phyloP scores from a whole-genome alignment of 2,329 filamentous ascomycete species.

The Ilyonectria robusta region DNA sequence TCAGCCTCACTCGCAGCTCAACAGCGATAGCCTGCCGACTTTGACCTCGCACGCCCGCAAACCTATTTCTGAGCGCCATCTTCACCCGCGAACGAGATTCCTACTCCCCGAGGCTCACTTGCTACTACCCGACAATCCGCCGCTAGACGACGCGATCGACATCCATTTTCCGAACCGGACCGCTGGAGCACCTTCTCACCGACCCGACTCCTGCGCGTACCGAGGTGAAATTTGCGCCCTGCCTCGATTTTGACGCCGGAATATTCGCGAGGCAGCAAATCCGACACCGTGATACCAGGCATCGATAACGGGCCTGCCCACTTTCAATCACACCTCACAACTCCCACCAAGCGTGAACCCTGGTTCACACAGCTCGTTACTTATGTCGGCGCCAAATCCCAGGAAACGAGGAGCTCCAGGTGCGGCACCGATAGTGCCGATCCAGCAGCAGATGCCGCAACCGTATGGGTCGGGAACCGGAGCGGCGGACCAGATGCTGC shows the following conservation, averaged over 20 bases:
- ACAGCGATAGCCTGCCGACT: slow-evolving; percentile 13
- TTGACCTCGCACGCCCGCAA: slow-evolving; percentile 2
- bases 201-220: slow-evolving; percentile 17
- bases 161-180: slow-evolving; percentile 5
- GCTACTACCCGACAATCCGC: background rate
- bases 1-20: slow-evolving; percentile 12
- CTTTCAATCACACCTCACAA: slow-evolving; percentile 24
- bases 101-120: background rate
- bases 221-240: slow-evolving; percentile 20
- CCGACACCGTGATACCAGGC: slow-evolving; percentile 37
- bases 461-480: slow-evolving; percentile 62
- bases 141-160: background rate
- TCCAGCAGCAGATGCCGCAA: slow-evolving; percentile 65
- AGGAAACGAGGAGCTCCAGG: slow-evolving; percentile 84
- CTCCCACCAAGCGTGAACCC: slow-evolving; percentile 31
- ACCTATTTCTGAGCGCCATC: slow-evolving; percentile 7
- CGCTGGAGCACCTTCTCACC: slow-evolving; percentile 12
- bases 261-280: slow-evolving; percentile 21
- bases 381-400: slow-evolving; percentile 66
- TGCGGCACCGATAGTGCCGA: slow-evolving; percentile 73
- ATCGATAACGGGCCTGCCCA: slow-evolving; percentile 35
- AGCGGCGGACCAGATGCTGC: slow-evolving; percentile 62
- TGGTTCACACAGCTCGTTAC: slow-evolving; percentile 10
- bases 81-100: slow-evolving; percentile 6
- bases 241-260: slow-evolving; percentile 18